These are phyloP conservation scores for Tuber borchii DNA, from an alignment of 495 filamentous ascomycete genomes.

Conservation along the genomic window DNA sequence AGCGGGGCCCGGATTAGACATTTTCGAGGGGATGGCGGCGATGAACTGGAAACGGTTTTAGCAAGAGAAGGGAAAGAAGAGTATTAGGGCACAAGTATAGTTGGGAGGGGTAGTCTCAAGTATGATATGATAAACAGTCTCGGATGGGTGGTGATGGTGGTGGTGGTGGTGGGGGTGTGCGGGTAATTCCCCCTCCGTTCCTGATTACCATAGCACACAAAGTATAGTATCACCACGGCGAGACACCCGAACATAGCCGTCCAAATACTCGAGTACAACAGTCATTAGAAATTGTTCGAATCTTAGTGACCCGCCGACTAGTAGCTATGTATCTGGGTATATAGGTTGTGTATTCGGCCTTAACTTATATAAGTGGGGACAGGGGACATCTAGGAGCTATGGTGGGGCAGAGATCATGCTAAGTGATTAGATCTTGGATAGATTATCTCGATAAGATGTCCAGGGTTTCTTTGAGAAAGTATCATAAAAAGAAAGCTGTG, in stretches of 20 bases:
- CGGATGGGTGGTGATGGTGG: no score
- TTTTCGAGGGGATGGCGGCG: neutral
- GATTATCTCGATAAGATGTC: neutral
- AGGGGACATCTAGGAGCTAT: neutral
- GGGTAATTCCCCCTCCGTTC: neutral
- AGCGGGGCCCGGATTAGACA: slow-evolving; percentile 3
- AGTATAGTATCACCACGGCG: neutral
- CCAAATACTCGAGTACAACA: no score
- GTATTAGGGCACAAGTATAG: neutral
- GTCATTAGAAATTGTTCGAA: no score
- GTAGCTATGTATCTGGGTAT: neutral
- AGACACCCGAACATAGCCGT: neutral
- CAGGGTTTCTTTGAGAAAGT: neutral
- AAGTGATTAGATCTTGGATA: neutral
- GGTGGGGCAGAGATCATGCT: neutral
- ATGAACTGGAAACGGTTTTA: neutral
- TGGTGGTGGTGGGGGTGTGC: no score
- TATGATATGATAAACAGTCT: no score
- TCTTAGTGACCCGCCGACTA: no score
- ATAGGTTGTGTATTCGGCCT: neutral
- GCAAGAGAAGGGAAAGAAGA: neutral
- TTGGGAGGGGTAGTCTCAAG: no score
- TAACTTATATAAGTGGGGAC: no score
- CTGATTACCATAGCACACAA: no score
- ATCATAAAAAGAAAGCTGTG: no score